A percentile compares a stretch with the other conserved stretches of the same genome.
phyloP scores from a whole-genome alignment of 805 yeast genomes.

The Candida orba region DNA sequence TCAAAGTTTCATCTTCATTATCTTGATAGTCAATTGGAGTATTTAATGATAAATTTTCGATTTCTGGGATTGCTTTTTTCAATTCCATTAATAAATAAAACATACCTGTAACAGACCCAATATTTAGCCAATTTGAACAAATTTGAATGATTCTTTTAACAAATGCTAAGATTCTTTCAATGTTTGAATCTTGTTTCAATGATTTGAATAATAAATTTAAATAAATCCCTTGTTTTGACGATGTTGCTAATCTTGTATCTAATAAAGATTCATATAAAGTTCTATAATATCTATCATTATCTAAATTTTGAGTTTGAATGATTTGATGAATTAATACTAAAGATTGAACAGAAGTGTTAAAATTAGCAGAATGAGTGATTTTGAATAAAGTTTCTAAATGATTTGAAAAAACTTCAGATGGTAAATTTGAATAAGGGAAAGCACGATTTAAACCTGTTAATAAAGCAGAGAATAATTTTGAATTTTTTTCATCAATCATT shows the following conservation, averaged over 20 bases:
- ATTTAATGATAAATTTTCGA: conserved; percentile 53
- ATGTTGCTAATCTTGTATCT: conserved; percentile 74
- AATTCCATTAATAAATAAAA: conserved; percentile 66
- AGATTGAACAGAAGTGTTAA: conserved; percentile 91
- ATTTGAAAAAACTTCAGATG: conserved; percentile 58
- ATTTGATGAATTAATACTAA: conserved; percentile 80
- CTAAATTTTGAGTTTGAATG: conserved; percentile 49
- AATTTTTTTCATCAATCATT: conserved; percentile 67
- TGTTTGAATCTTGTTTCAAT: conserved; percentile 57
- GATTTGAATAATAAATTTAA: conserved; percentile 81
- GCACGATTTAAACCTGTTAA: conserved; percentile 95
- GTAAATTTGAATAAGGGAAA: conserved; percentile 80
- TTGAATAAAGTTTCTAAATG: conserved; percentile 82
- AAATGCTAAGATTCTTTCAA: conserved; percentile 72
- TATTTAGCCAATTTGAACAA: conserved; percentile 76
- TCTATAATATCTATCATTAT: conserved; percentile 67
- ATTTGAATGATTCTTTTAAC: conserved; percentile 85
- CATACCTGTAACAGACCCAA: conserved; percentile 86
- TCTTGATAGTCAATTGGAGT: conserved; percentile 45
- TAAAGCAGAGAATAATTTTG: conserved; percentile 81
- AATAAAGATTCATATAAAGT: conserved; percentile 85
- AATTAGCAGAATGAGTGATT: conserved; percentile 90
- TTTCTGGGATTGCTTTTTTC: conserved; percentile 53
- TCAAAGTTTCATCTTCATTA: conserved; percentile 30
- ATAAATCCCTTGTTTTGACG: conserved; percentile 91